A percentile compares a stretch with the other conserved stretches of the same genome.
These are phyloP conservation scores for Acanthamoeba lenticulata DNA, from an alignment of 208 protist species.

Conservation along the genomic window DNA sequence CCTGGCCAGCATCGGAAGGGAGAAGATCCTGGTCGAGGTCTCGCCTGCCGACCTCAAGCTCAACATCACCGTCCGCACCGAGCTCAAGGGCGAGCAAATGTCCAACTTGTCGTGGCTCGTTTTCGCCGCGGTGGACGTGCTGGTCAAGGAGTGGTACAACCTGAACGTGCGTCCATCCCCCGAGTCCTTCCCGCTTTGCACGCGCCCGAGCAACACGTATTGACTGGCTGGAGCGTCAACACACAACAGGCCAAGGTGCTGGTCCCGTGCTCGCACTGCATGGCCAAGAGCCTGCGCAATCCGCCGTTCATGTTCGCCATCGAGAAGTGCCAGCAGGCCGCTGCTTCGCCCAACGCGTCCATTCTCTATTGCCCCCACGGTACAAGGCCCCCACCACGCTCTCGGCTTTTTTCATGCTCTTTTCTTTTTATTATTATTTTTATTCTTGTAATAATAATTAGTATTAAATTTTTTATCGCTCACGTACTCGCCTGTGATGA, in stretches of 20 bases:
- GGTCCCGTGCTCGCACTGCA: conserved; percentile 57
- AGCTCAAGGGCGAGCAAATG: conserved; percentile 37
- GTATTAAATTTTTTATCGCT: no score
- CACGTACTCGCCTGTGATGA: neutral
- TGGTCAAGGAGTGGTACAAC: conserved; percentile 45
- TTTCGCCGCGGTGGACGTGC: neutral
- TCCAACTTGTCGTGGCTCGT: conserved; percentile 54
- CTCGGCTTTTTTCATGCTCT: no score
- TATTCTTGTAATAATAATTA: no score
- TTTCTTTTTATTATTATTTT: neutral
- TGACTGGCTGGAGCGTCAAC: neutral
- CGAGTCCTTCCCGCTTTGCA: no score
- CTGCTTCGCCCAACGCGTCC: neutral
- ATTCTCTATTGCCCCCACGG: conserved; percentile 17
- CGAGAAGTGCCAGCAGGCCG: conserved; percentile 34
- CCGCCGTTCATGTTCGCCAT: conserved; percentile 17
- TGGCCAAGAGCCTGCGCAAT: neutral
- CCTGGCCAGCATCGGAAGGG: neutral
- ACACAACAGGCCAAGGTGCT: neutral
- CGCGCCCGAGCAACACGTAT: no score
- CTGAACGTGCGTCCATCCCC: neutral
- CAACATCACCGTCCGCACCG: neutral
- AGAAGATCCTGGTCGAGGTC: conserved; percentile 4
- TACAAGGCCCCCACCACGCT: neutral
- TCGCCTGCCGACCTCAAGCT: neutral